A percentile compares a stretch with the other conserved stretches of the same genome.
Evolutionary conservation across 805 yeast species (phyloP).

Genomic region (Metschnikowia amazonensis): DNA sequence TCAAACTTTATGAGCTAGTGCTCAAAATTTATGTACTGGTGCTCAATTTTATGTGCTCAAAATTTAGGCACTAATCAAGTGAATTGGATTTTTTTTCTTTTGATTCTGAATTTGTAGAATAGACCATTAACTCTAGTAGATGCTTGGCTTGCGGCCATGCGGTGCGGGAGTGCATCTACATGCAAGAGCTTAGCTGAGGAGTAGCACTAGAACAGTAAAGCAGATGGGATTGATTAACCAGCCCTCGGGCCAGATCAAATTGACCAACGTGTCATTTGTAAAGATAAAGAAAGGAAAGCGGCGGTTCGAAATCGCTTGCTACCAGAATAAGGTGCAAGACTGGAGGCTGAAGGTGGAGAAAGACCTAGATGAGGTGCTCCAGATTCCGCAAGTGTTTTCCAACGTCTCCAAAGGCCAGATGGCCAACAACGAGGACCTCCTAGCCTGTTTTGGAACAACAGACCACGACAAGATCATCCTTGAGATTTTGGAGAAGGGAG

Average conservation of each 20-base stretch:
- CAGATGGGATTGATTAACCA: slow-evolving; percentile 63
- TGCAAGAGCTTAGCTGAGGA: neutral
- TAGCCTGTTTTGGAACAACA: slow-evolving; percentile 68
- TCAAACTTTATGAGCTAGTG: too few relatives aligned
- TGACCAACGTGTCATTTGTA: slow-evolving; percentile 92
- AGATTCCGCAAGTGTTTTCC: slow-evolving; percentile 88
- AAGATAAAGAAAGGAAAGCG: slow-evolving; percentile 87
- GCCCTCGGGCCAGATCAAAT: slow-evolving; percentile 82
- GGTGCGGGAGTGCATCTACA: slow-evolving; percentile 4
- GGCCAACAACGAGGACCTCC: slow-evolving; percentile 81
- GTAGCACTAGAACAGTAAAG: neutral
- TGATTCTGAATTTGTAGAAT: too few relatives aligned
- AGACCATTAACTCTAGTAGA: too few relatives aligned
- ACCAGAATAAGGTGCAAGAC: slow-evolving; percentile 95
- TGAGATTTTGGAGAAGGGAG: slow-evolving; percentile 87
- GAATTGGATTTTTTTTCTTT: neutral
- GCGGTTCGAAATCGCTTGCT: slow-evolving; percentile 92
- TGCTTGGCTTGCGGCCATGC: too few relatives aligned
- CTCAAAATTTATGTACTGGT: too few relatives aligned
- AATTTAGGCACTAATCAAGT: neutral
- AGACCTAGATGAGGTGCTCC: slow-evolving; percentile 92
- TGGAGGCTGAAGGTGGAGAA: slow-evolving; percentile 86
- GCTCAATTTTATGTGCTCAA: too few relatives aligned
- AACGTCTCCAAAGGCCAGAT: slow-evolving; percentile 94
- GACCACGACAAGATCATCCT: slow-evolving; percentile 70